phyloP scores from a whole-genome alignment of 1,284 basidiomycete genomes.

The Rhodotorula sp. region DNA sequence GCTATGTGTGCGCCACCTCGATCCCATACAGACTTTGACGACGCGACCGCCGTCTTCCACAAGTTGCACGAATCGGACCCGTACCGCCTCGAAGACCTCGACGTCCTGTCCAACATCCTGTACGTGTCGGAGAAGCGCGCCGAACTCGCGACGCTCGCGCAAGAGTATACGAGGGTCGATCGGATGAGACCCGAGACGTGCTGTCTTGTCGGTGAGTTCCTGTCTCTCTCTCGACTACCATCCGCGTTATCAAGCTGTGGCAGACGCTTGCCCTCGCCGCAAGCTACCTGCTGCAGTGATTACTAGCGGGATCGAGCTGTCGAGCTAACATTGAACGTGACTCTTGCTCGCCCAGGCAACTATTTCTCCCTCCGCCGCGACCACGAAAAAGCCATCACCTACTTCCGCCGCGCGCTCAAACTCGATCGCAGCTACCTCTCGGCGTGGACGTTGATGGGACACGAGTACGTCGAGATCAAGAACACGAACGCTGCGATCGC shows the following conservation, averaged over 20 bases:
- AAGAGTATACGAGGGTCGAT: slow-evolving; percentile 81
- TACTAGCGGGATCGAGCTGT: too few relatives aligned
- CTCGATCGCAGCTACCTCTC: slow-evolving; percentile 91
- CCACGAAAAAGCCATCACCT: slow-evolving; percentile 92
- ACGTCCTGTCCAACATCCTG: slow-evolving; percentile 94
- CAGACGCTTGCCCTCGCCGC: too few relatives aligned
- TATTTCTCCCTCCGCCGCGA: slow-evolving; percentile 91
- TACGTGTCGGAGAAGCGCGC: slow-evolving; percentile 88
- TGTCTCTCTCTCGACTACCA: too few relatives aligned
- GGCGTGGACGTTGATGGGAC: slow-evolving; percentile 99
- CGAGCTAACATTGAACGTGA: too few relatives aligned
- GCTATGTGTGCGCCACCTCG: too few relatives aligned
- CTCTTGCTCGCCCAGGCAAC: slow-evolving; percentile 81
- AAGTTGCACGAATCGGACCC: slow-evolving; percentile 76
- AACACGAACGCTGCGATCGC: slow-evolving; percentile 98
- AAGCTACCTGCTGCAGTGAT: too few relatives aligned
- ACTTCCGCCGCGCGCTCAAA: slow-evolving; percentile 89
- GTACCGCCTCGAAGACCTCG: slow-evolving; percentile 88
- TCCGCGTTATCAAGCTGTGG: too few relatives aligned
- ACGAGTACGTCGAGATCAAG: slow-evolving; percentile 98
- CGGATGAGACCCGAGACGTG: slow-evolving; percentile 91
- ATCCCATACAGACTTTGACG: slow-evolving; percentile 74
- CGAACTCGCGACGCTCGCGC: slow-evolving; percentile 86
- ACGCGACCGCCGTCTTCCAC: slow-evolving; percentile 79
- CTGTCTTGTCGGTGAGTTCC: slow-evolving; percentile 76